phyloP scores from a whole-genome alignment of 306 rosid genomes.

The Cyclanthera cordifolia region DNA sequence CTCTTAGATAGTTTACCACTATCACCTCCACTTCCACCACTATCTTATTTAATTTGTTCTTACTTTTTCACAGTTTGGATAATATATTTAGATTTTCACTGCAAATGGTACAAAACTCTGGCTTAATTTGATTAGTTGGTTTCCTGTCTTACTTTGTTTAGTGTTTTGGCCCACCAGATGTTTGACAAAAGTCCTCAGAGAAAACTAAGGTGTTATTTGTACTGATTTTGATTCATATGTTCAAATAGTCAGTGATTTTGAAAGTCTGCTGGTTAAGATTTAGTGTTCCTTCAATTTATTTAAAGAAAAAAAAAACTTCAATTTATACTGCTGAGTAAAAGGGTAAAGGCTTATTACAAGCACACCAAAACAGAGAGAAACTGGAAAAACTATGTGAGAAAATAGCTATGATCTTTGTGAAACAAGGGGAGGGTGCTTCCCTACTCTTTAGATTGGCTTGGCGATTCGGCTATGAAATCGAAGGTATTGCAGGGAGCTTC shows the following conservation, averaged over 20 bases:
- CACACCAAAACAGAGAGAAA: neutral
- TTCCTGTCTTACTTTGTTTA: neutral
- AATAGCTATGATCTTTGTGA: conserved; percentile 6
- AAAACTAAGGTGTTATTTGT: neutral
- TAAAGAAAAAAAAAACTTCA: neutral
- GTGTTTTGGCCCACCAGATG: neutral
- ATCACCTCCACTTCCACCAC: neutral
- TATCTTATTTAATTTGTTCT: neutral
- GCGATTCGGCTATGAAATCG: neutral
- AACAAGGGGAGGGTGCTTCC: neutral
- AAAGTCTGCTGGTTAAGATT: neutral
- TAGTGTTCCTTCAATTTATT: neutral
- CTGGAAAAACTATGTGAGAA: neutral
- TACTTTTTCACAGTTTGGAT: neutral
- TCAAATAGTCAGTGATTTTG: neutral
- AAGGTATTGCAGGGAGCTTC: conserved; percentile 1
- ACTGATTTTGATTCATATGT: neutral
- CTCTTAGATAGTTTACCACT: neutral
- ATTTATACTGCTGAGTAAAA: neutral
- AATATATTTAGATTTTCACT: neutral
- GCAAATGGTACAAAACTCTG: neutral
- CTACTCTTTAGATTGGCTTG: conserved; percentile 1
- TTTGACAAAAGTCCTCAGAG: conserved; percentile 3
- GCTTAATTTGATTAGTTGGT: neutral
- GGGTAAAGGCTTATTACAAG: conserved; percentile 4